phyloP scores from a whole-genome alignment of 305 asterid species.

The Andrographis paniculata region DNA sequence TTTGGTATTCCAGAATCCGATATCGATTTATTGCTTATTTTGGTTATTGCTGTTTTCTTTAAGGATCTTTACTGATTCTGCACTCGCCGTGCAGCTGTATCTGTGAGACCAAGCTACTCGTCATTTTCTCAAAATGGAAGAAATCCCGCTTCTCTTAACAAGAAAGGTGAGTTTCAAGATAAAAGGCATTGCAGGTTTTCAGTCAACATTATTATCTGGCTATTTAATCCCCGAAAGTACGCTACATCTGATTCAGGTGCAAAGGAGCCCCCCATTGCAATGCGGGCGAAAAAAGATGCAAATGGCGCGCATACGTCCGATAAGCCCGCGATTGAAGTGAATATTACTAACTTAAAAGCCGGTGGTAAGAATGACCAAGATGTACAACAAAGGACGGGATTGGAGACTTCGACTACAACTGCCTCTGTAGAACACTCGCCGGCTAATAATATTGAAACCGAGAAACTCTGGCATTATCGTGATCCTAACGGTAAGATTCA shows the following conservation, averaged over 20 bases:
- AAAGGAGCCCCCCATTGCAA: constrained; percentile 29
- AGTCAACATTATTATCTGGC: not conserved
- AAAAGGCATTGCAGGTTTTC: not conserved
- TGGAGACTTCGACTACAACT: constrained; percentile 30
- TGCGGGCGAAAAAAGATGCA: constrained; percentile 31
- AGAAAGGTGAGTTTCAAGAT: constrained; percentile 27
- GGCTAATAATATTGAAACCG: constrained; percentile 45
- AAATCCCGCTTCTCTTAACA: constrained; percentile 23
- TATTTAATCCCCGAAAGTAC: not conserved
- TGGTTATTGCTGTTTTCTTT: constrained; percentile 6
- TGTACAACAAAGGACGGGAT: constrained; percentile 29
- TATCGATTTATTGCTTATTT: not conserved
- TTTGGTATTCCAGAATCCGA: constrained; percentile 6
- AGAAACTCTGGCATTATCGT: constrained; percentile 92
- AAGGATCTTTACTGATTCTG: not conserved
- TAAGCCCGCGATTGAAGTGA: constrained; percentile 29
- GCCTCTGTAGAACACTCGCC: constrained; percentile 28
- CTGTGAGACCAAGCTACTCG: constrained; percentile 24
- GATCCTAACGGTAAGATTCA: constrained; percentile 88
- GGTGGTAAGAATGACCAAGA: constrained; percentile 30
- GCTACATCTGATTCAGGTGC: constrained; percentile 35
- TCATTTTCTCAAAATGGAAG: constrained; percentile 21
- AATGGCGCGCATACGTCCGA: constrained; percentile 28
- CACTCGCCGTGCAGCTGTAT: constrained; percentile 25
- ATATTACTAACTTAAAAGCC: constrained; percentile 18